Evolutionary conservation across 768 basidiomycete species (phyloP), one percentile per base, ranked within the genome.

Genomic region (Boletus pseudopeckii): DNA sequence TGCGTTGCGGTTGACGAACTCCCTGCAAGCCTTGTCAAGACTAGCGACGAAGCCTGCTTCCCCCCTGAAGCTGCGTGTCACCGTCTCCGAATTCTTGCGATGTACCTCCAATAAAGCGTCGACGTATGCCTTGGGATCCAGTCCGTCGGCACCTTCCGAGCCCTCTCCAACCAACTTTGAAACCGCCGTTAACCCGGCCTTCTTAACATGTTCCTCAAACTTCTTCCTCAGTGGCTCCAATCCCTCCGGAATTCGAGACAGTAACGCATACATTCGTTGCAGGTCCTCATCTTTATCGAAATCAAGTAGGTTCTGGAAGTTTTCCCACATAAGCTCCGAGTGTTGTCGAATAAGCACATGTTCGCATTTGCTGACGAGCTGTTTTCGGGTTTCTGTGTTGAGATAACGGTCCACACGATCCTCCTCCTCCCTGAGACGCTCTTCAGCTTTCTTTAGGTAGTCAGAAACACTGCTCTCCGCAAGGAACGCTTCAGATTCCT

Each of bases 151-250:
- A 44, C 73, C 69, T 28, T 75, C 80, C 17, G 71, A 67, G 42
- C 84, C 86, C 42, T 78, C 79, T 47, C 82, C 75, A 10, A 77
- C 76, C 26, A 86, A 69, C 66, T 87, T 90, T 44, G 86, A 82
- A 24, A 98, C 88, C 1, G 92, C 88, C 26, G 82, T 81, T 54
- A 91, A 70, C 28, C 96, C 96, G 14, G 90, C 84, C 64, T 84
- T 83, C 80, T 96, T 97, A 67, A 98, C 96, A 70, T 97, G 94
- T 60, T 90, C 87, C 73, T 95, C 95, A 65, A 98, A 99, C 65
- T 84, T 87, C 77, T 89, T 90, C 63, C 92, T 82, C 50, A 98
- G 72, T 0, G 93, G 94, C 62, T 96, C 92, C 53, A 98, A 76
- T 7, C 95, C 96, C 61, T 92, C 86, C 17, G 85, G 83, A 55